A percentile compares a stretch with the other conserved stretches of the same genome.
phyloP scores from a whole-genome alignment of 257 asterid species.

The Solanum ossicruentum region DNA sequence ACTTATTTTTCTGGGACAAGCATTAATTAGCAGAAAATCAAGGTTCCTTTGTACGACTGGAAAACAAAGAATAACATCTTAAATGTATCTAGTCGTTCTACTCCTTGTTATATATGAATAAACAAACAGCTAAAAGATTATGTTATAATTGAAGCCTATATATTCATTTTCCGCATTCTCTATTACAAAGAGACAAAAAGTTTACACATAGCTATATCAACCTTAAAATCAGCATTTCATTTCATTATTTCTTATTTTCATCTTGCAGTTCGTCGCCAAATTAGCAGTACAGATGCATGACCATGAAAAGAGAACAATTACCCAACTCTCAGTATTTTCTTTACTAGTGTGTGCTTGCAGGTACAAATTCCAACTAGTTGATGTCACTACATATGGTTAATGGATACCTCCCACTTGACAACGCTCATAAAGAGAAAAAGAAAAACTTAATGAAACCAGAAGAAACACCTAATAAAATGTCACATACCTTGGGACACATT shows the following conservation, averaged over 20 bases:
- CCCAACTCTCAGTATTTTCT: not conserved
- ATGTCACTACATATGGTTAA: not conserved
- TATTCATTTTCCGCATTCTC: not conserved
- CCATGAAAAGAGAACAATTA: not conserved
- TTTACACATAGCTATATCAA: not conserved
- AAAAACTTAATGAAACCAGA: not conserved
- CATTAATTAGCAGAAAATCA: not conserved
- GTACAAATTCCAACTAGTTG: not conserved
- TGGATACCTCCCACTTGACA: not conserved
- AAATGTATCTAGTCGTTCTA: not conserved
- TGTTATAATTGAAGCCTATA: not conserved
- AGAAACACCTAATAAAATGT: not conserved
- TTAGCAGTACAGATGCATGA: not conserved
- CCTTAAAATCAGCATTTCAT: not conserved
- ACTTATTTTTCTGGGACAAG: not conserved
- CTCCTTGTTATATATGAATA: not conserved
- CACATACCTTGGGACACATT: slow-evolving; percentile 51
- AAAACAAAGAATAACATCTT: not conserved
- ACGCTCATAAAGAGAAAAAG: not conserved
- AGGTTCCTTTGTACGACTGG: not conserved
- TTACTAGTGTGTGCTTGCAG: not conserved
- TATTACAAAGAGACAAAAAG: not conserved
- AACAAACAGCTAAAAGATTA: not conserved
- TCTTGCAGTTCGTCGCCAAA: not conserved
- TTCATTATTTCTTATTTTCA: not conserved